A percentile compares a stretch with the other conserved stretches of the same genome.
Conservation (phyloP, 2,329 filamentous ascomycete genomes). For the Penicillium sp. region DNA sequence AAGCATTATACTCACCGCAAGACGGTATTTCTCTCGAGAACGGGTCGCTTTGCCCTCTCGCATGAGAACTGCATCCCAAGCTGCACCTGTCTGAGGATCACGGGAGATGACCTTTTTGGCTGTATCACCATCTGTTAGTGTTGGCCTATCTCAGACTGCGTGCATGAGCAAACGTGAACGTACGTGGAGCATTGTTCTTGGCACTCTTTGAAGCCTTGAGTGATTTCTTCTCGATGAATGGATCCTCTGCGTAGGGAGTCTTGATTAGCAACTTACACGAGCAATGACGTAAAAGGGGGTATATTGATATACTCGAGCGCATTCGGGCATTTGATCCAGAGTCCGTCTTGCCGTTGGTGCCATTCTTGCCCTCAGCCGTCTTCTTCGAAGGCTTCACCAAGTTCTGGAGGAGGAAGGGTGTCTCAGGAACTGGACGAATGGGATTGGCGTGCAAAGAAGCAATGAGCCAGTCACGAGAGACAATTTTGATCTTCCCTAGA, state of each 20-base stretch:
- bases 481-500: constrained; percentile 44
- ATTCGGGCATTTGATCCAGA: background rate
- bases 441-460: constrained; percentile 43
- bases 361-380: background rate
- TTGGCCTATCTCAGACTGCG: background rate
- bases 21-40: constrained; percentile 58
- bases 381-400: constrained; percentile 26
- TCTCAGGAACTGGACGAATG: constrained; percentile 36
- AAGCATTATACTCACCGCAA: constrained; percentile 55
- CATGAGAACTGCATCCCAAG: constrained; percentile 64
- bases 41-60: constrained; percentile 53
- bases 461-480: constrained; percentile 51
- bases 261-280: background rate
- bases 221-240: background rate
- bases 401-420: constrained; percentile 41
- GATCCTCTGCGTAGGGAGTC: background rate
- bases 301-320: background rate
- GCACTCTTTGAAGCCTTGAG: background rate
- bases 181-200: background rate
- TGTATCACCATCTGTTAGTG: constrained; percentile 28
- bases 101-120: constrained; percentile 66
- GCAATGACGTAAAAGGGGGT: background rate
- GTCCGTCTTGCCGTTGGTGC: background rate
- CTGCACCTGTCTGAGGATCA: constrained; percentile 61
- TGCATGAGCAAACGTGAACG: background rate